These are phyloP conservation scores for Phytophthora sansomeana DNA, from an alignment of 352 stramenopile species.

Conservation along the genomic window DNA sequence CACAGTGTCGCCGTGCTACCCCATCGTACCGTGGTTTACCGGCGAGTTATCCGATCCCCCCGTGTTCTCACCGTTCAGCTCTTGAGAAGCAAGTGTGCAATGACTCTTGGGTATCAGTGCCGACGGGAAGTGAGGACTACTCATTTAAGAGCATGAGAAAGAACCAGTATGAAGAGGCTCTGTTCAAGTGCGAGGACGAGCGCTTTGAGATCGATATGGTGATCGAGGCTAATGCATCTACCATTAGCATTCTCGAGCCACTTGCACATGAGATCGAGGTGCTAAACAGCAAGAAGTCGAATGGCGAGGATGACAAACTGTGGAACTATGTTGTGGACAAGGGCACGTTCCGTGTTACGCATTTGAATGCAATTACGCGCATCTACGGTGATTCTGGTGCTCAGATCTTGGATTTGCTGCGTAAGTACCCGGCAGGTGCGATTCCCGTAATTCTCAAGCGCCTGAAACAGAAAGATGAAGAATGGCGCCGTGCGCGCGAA, in stretches of 20 bases:
- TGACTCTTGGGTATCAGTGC: constrained; percentile 97
- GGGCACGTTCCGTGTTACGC: constrained; percentile 94
- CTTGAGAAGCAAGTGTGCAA: constrained; percentile 95
- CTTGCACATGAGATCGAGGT: constrained; percentile 95
- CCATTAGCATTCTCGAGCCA: constrained; percentile 95
- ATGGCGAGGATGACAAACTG: constrained; percentile 74
- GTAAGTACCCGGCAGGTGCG: constrained; percentile 96
- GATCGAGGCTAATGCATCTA: constrained; percentile 97
- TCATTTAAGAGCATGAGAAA: constrained; percentile 99
- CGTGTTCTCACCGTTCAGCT: constrained; percentile 94
- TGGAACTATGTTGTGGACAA: constrained; percentile 96
- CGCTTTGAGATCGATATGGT: constrained; percentile 94
- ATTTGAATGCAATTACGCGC: constrained; percentile 98
- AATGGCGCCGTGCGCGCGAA: constrained; percentile 95
- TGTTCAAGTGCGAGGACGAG: constrained; percentile 99
- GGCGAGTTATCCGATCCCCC: constrained; percentile 97
- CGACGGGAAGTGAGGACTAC: constrained; percentile 98
- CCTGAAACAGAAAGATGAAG: constrained; percentile 98
- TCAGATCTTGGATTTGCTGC: constrained; percentile 94
- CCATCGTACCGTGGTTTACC: constrained; percentile 98
- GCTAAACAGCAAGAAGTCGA: constrained; percentile 72
- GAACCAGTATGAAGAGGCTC: constrained; percentile 98
- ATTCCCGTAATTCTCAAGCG: constrained; percentile 98
- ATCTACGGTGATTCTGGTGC: constrained; percentile 97
- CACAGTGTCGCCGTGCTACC: constrained; percentile 91